Evolutionary conservation across 2,329 filamentous ascomycete genomes (phyloP), one percentile per base, ranked within the genome.

Genomic region (Trichoderma oligosporum): DNA sequence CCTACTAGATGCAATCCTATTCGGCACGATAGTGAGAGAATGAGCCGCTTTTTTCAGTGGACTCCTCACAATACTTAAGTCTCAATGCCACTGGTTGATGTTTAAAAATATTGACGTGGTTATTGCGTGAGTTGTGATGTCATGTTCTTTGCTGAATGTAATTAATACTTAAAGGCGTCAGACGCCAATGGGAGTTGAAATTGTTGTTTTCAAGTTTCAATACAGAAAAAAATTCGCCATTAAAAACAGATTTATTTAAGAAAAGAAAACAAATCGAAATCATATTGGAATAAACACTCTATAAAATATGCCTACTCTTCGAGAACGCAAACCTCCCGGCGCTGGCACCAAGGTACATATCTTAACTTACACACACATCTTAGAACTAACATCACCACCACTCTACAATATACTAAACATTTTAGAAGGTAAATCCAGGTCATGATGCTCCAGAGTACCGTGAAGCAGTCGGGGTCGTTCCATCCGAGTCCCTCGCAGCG

Each of bases 401-500:
- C n/a, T n/a, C n/a, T n/a, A n/a, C n/a, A n/a, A n/a, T n/a, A n/a
- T n/a, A n/a, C n/a, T n/a, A n/a, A n/a, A n/a, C n/a, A n/a, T n/a
- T 25, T 4, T 7, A 27, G n/a, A 52, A 83, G 76, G 80, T 82
- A 60, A 72, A 71, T 16, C 71, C 71, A 42, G 75, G 78, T 56
- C 61, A 70, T 59, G 71, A 80, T 45, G 76, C 82, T 42, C 80
- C 82, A 25, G 56, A 66, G 1, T 80, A 78, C 58, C 69, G 75
- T 14, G 89, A 94, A 70, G 74, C 78, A 12, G 75, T 86, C 4
- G 90, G 90, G 52, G 65, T 77, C 24, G 79, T 93, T 1, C 74
- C 80, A 42, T 75, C 80, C 12, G 88, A 87, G 71, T 93, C 88
- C 6, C 83, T 95, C 4, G 90, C 90, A 9, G 86, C 84, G 58